phyloP scores from a whole-genome alignment of 2,329 filamentous ascomycete genomes.

The Mariannaea sp. region DNA sequence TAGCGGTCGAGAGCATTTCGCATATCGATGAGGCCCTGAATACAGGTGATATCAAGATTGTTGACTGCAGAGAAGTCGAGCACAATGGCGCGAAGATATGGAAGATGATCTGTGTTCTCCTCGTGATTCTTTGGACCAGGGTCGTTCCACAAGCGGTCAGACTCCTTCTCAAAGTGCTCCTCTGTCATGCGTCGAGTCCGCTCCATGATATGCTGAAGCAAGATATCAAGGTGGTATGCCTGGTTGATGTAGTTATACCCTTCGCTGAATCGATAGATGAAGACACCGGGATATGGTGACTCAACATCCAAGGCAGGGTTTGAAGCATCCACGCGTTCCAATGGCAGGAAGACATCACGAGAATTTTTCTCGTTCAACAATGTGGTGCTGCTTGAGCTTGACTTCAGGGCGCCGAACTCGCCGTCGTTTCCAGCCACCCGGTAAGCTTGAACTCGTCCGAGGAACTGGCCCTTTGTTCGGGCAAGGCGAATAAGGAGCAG shows the following conservation, averaged over 20 bases:
- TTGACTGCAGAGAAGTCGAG: conserved; percentile 64
- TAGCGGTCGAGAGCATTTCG: conserved; percentile 59
- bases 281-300: conserved; percentile 53
- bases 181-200: conserved; percentile 48
- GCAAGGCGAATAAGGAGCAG: conserved; percentile 53
- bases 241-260: conserved; percentile 59
- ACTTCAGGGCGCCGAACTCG: not conserved
- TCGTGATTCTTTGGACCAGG: conserved; percentile 44
- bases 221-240: conserved; percentile 51
- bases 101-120: conserved; percentile 42
- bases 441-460: conserved; percentile 45
- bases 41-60: conserved; percentile 60
- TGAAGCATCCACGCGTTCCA: conserved; percentile 48
- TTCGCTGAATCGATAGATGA: conserved; percentile 57
- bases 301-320: conserved; percentile 51
- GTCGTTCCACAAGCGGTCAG: conserved; percentile 62
- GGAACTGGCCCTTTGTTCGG: conserved; percentile 52
- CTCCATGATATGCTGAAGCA: conserved; percentile 47
- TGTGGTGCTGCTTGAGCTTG: not conserved
- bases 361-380: conserved; percentile 6
- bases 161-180: conserved; percentile 43
- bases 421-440: conserved; percentile 17
- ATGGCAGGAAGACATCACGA: conserved; percentile 48
- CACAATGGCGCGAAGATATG: conserved; percentile 58
- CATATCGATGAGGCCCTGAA: conserved; percentile 62